Evolutionary conservation across 495 filamentous ascomycete species (phyloP).

Genomic region (Aspergillus egyptiacus): DNA sequence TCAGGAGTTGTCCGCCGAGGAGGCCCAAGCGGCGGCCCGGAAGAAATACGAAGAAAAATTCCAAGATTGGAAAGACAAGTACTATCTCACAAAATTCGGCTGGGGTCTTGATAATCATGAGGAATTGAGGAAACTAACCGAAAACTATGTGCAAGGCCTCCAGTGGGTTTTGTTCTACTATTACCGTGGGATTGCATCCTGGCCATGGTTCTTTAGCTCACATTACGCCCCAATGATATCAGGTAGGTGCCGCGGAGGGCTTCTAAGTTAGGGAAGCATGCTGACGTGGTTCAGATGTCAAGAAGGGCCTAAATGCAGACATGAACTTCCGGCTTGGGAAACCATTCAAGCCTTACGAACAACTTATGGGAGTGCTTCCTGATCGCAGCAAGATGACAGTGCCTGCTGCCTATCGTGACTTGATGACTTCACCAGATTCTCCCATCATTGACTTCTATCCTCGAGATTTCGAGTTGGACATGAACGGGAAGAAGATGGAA

Average conservation of each 20-base stretch:
- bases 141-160: constrained; percentile 96
- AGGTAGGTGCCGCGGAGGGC: constrained; percentile 40
- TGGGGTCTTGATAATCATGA: constrained; percentile 81
- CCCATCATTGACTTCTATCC: constrained; percentile 99
- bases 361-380: constrained; percentile 96
- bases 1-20: constrained; percentile 70
- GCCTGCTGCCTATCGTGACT: constrained; percentile 73
- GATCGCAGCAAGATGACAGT: constrained; percentile 97
- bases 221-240: constrained; percentile 98
- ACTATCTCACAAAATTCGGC: constrained; percentile 84
- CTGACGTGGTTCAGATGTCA: constrained; percentile 57
- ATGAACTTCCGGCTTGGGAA: constrained; percentile 89
- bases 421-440: constrained; percentile 89
- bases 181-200: constrained; percentile 92
- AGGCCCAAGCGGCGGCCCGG: constrained; percentile 70
- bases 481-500: constrained; percentile 99
- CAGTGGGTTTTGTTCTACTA: constrained; percentile 99
- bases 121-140: constrained; percentile 74
- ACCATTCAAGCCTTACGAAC: constrained; percentile 91
- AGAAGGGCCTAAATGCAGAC: constrained; percentile 78
- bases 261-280: not conserved
- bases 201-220: constrained; percentile 97
- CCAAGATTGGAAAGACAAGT: constrained; percentile 83
- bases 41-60: constrained; percentile 83
- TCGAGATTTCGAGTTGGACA: constrained; percentile 93